These are phyloP conservation scores for Xylaria sp. DNA, from an alignment of 2,329 filamentous ascomycete genomes.

Conservation along the genomic window DNA sequence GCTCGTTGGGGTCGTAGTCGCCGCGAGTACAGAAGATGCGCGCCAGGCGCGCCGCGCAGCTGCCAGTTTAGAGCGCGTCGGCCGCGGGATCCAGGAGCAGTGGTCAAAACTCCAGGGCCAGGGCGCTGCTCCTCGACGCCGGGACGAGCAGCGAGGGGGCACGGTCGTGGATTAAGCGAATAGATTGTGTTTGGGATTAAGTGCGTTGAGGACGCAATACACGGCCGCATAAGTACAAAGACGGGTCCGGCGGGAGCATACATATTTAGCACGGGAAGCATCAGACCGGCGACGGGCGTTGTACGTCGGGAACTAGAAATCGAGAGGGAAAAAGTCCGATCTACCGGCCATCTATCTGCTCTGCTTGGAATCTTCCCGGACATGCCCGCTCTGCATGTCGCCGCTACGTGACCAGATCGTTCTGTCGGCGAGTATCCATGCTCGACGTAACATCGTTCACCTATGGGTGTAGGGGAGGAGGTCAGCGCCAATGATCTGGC, in stretches of 20 bases:
- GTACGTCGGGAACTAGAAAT: not conserved
- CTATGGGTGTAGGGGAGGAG: not conserved
- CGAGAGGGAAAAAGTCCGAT: not conserved
- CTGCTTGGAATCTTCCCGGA: too few species aligned
- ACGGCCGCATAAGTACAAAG: not conserved
- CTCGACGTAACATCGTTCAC: not conserved
- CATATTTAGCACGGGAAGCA: not conserved
- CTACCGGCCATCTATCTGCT: too few species aligned
- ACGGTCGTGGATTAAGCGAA: not conserved
- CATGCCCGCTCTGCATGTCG: too few species aligned
- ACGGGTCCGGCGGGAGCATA: not conserved
- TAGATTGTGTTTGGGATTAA: not conserved
- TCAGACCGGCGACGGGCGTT: not conserved
- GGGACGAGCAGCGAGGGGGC: not conserved
- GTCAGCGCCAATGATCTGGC: not conserved
- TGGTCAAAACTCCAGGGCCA: conserved; percentile 48
- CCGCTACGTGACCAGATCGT: not conserved
- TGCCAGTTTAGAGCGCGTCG: conserved; percentile 59
- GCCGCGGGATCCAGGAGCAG: conserved; percentile 59
- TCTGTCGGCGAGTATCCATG: not conserved
- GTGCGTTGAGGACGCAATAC: not conserved
- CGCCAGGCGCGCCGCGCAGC: conserved; percentile 59
- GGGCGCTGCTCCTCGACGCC: not conserved
- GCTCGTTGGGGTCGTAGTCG: conserved; percentile 61
- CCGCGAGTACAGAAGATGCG: conserved; percentile 52